Percentiles rank a stretch among this genome's conserved stretches.
These are phyloP conservation scores for Tetradesmus lagerheimii DNA, from an alignment of 139 green algal species.

Conservation along the genomic window DNA sequence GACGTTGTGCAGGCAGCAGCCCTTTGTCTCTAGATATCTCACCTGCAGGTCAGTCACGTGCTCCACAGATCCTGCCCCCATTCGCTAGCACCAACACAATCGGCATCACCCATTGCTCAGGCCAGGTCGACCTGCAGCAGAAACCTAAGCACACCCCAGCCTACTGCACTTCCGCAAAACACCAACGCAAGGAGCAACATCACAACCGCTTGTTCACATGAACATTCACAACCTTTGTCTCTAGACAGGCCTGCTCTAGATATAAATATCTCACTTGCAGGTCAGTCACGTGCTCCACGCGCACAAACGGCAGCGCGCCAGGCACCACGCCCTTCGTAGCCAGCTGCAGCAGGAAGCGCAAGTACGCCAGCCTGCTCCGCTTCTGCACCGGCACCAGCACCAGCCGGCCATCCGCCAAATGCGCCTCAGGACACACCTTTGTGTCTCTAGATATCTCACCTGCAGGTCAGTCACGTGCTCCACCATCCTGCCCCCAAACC, in stretches of 20 bases:
- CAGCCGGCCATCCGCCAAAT: constrained; percentile 84
- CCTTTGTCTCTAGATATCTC: too few species aligned
- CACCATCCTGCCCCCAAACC: too few species aligned
- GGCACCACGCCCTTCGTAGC: constrained; percentile 59
- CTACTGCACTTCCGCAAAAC: too few species aligned
- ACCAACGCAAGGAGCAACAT: too few species aligned
- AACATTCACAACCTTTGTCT: too few species aligned
- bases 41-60: constrained; percentile 57
- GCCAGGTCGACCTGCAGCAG: too few species aligned
- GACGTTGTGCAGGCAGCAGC: too few species aligned
- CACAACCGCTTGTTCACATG: too few species aligned
- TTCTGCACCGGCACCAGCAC: constrained; percentile 82
- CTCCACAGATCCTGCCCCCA: too few species aligned
- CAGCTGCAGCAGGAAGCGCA: constrained; percentile 82
- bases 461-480: constrained; percentile 60
- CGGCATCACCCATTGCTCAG: constrained; percentile 30
- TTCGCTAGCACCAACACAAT: constrained; percentile 71
- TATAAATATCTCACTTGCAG: constrained; percentile 34
- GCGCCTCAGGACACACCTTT: constrained; percentile 74
- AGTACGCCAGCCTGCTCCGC: constrained; percentile 71
- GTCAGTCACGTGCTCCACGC: constrained; percentile 67
- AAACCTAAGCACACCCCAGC: too few species aligned
- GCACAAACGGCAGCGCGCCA: constrained; percentile 64
- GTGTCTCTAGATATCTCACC: too few species aligned
- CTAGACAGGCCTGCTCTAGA: not conserved